Conservation (phyloP, 2,329 filamentous ascomycete genomes). For the Fusarium cicatricum region DNA sequence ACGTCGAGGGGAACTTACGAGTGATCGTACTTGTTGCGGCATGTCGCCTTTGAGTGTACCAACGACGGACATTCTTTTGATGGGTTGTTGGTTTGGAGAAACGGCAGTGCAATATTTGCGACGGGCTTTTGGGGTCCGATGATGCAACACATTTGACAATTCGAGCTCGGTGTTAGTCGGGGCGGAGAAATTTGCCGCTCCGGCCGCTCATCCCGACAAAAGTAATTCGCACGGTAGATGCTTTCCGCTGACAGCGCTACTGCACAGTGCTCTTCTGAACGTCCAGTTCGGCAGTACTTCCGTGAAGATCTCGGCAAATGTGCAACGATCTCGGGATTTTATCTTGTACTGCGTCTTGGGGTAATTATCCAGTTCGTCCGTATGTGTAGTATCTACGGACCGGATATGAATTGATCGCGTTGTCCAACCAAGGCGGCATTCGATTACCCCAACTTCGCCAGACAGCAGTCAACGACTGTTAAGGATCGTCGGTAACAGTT, state of each 20-base stretch:
- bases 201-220: slow-evolving; percentile 27
- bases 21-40: slow-evolving; percentile 65
- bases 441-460: no score
- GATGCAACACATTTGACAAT: slow-evolving; percentile 42
- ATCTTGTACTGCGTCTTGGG: no score
- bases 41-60: slow-evolving; percentile 59
- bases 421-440: no score
- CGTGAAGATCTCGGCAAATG: slow-evolving; percentile 9
- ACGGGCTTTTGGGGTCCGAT: slow-evolving; percentile 32
- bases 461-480: no score
- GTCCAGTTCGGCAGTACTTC: slow-evolving; percentile 1
- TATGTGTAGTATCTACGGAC: no score
- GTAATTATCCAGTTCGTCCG: no score
- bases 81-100: slow-evolving; percentile 37
- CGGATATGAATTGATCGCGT: no score
- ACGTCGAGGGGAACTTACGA: slow-evolving; percentile 54
- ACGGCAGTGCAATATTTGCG: slow-evolving; percentile 30
- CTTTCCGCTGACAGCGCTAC: accelerated
- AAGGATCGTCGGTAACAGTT: no score
- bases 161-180: slow-evolving; percentile 47
- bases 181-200: slow-evolving; percentile 47
- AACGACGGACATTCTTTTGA: slow-evolving; percentile 51
- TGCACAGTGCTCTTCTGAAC: slow-evolving; percentile 5
- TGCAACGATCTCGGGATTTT: no score
- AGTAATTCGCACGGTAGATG: not conserved